Conservation (phyloP, 192 early-diverging fungal genomes). For the Funneliformis geosporum region DNA sequence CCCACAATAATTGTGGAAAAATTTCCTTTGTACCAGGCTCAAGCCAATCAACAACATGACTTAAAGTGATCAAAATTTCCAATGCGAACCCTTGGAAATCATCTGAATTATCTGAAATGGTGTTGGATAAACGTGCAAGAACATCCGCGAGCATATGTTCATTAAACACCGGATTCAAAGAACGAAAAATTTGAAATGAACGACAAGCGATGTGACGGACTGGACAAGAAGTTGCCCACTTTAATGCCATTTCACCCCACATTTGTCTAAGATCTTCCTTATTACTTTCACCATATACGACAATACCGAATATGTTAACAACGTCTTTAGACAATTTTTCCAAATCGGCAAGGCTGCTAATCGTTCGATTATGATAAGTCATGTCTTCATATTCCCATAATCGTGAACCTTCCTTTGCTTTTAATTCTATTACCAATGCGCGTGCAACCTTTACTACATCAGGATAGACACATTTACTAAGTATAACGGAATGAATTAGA, state of each 20-base stretch:
- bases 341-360: conserved; percentile 50
- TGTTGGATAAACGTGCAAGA: conserved; percentile 71
- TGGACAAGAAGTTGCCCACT: conserved; percentile 82
- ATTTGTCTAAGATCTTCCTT: conserved; percentile 57
- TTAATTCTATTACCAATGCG: conserved; percentile 50
- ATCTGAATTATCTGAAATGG: conserved; percentile 70
- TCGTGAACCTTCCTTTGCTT: conserved; percentile 70
- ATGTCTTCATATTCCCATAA: conserved; percentile 84
- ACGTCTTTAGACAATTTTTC: conserved; percentile 52
- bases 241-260: conserved; percentile 80
- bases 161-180: conserved; percentile 68
- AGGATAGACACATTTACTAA: conserved; percentile 59
- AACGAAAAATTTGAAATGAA: conserved; percentile 82
- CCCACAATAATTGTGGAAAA: conserved; percentile 86
- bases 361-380: conserved; percentile 50
- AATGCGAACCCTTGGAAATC: conserved; percentile 82
- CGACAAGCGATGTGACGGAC: conserved; percentile 86
- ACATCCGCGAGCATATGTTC: conserved; percentile 77
- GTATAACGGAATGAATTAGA: conserved; percentile 72
- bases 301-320: conserved; percentile 45
- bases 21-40: conserved; percentile 54
- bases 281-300: conserved; percentile 32
- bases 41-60: conserved; percentile 61
- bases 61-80: conserved; percentile 74
- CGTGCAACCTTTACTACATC: conserved; percentile 49